phyloP scores from a whole-genome alignment of 352 stramenopile genomes.

The Pythium dissimile region DNA sequence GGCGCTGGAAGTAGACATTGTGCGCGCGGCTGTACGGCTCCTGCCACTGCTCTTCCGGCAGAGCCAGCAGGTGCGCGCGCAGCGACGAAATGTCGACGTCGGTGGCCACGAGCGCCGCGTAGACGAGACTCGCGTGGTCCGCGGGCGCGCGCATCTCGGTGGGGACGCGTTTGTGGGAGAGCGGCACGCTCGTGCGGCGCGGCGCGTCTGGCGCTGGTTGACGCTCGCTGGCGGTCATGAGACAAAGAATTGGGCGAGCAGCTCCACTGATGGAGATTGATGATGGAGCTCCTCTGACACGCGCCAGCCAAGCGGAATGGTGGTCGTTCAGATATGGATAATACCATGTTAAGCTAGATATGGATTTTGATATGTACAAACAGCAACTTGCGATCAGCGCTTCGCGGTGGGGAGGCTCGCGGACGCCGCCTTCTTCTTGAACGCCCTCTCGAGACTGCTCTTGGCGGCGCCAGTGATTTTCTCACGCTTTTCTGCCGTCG shows the following conservation, averaged over 20 bases:
- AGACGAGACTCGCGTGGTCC: conserved; percentile 38
- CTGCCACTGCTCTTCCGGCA: conserved; percentile 39
- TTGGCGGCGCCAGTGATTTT: conserved; percentile 13
- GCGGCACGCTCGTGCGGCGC: conserved; percentile 35
- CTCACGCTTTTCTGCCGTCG: conserved; percentile 21
- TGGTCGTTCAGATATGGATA: neutral
- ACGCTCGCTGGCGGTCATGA: conserved; percentile 13
- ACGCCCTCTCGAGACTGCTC: conserved; percentile 39
- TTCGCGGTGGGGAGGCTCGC: too few species aligned
- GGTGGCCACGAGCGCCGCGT: conserved; percentile 34
- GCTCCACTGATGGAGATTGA: neutral
- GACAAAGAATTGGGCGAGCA: too few species aligned
- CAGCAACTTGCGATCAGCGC: conserved; percentile 16
- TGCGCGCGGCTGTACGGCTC: conserved; percentile 42
- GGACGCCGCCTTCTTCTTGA: conserved; percentile 37
- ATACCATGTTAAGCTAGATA: conserved; percentile 9
- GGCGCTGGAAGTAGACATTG: conserved; percentile 88
- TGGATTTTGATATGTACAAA: conserved; percentile 17
- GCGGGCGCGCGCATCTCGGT: conserved; percentile 41
- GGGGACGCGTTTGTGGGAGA: conserved; percentile 49
- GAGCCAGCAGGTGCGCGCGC: conserved; percentile 30
- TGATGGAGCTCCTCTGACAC: neutral
- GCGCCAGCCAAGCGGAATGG: neutral
- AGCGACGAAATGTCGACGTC: conserved; percentile 38
- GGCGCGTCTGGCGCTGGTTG: conserved; percentile 40